Evolutionary conservation across 495 filamentous ascomycete species (phyloP).

Genomic region (Daldinia bambusicola): DNA sequence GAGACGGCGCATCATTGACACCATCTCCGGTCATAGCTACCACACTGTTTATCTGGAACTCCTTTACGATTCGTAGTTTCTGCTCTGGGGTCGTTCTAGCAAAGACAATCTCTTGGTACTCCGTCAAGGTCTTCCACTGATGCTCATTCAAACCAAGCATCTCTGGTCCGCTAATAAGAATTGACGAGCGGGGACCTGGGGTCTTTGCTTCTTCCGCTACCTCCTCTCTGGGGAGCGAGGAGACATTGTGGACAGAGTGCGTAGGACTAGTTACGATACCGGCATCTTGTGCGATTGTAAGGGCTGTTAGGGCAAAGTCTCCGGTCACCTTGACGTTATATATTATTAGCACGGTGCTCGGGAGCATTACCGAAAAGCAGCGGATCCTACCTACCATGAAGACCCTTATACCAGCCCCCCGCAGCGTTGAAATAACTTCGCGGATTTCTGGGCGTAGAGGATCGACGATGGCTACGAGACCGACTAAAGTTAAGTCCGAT

Average conservation of each 20-base stretch:
- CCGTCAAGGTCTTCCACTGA: conserved; percentile 67
- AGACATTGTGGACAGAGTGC: conserved; percentile 51
- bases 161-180: conserved; percentile 68
- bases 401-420: conserved; percentile 70
- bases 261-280: conserved; percentile 68
- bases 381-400: conserved; percentile 61
- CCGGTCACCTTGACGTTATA: conserved; percentile 65
- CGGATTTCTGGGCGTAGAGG: conserved; percentile 73
- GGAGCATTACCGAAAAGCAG: neutral
- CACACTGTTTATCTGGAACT: conserved; percentile 66
- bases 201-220: conserved; percentile 27
- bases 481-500: conserved; percentile 66
- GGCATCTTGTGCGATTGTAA: conserved; percentile 72
- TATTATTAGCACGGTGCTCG: neutral
- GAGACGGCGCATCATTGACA: conserved; percentile 83
- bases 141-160: conserved; percentile 65
- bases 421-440: conserved; percentile 65
- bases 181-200: conserved; percentile 42
- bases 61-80: conserved; percentile 77
- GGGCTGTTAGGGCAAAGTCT: conserved; percentile 75
- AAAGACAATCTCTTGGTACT: conserved; percentile 73
- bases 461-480: conserved; percentile 73
- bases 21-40: conserved; percentile 75
- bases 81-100: conserved; percentile 79
- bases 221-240: conserved; percentile 52